These are phyloP conservation scores for Coemansia sp. DNA, from an alignment of 192 early-diverging fungal species.

Conservation along the genomic window DNA sequence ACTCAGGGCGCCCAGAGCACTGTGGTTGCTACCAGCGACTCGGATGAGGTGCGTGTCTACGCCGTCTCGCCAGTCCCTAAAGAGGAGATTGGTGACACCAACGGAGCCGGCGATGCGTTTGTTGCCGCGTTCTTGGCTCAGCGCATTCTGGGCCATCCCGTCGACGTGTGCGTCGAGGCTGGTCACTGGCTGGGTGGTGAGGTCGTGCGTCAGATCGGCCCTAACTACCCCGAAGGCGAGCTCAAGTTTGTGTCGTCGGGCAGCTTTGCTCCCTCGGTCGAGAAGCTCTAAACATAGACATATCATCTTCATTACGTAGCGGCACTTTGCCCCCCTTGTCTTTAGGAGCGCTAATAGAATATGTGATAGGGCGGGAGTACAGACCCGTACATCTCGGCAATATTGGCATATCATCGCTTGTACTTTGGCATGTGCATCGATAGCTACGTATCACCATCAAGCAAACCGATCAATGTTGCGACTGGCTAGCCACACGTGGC, in stretches of 20 bases:
- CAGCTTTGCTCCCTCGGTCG: slow-evolving; percentile 29
- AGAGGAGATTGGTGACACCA: slow-evolving; percentile 89
- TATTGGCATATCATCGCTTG: background rate
- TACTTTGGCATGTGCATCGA: background rate
- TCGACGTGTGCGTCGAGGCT: slow-evolving; percentile 71
- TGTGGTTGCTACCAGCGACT: slow-evolving; percentile 61
- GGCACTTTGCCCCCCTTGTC: background rate
- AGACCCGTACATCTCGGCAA: background rate
- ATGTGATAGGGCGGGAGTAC: no score
- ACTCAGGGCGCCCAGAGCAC: slow-evolving; percentile 68
- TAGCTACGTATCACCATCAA: background rate
- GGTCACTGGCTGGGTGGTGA: slow-evolving; percentile 89
- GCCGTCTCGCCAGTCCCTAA: slow-evolving; percentile 59
- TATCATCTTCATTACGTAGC: background rate
- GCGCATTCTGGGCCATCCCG: slow-evolving; percentile 68
- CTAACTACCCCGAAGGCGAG: slow-evolving; percentile 66
- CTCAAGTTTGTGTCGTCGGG: slow-evolving; percentile 39
- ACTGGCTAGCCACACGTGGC: background rate
- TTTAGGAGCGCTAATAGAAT: background rate
- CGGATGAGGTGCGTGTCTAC: slow-evolving; percentile 62
- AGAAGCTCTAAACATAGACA: slow-evolving; percentile 24
- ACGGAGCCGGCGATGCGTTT: slow-evolving; percentile 98
- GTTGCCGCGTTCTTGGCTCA: slow-evolving; percentile 89
- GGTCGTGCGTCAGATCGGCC: slow-evolving; percentile 78
- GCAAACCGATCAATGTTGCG: background rate